Base-by-base conservation (phyloP, 805 yeast genomes). In the Lipomyces mesembrius region DNA sequence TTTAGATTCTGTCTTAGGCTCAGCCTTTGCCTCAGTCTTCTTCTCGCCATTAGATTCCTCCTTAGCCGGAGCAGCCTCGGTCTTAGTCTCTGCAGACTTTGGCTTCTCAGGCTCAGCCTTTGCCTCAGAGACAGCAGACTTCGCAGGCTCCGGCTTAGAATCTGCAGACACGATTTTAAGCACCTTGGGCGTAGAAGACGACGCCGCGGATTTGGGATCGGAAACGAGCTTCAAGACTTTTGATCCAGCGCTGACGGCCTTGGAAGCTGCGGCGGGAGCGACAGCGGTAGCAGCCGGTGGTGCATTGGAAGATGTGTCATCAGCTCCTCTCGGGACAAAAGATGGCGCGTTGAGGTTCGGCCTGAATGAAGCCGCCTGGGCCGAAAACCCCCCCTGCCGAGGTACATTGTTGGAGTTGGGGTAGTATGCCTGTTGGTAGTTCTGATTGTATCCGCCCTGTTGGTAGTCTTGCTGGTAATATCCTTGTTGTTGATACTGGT, bases 21-120 rank as follows among this genome's bases (percentile, higher is more conserved):
- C 63, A 37, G 52, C 65, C 54, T 59, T 57, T 46, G 60, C 34
- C 52, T 32, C 65, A 29, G 35, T 51, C 34, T 60, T 60, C 35
- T 34, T 56, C 34, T 35, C 63, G 39, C 49, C 49, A n/a, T 22
- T 29, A 22, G 55, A 20, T 34, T 52, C n/a, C 34, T 25, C 55
- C 29, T 11, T 11, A 2, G n/a, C 37, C 20, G 64, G 54, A 32
- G 22, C 60, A 12, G 49, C 34, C 37, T 22, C 57, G 37, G 12
- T 4, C n/a, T 46, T n/a, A 4, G 55, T 76, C 88, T 88, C 77
- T 89, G 83, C 59, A 87, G 85, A 75, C 82, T 87, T 72, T 14
- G 72, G 62, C 57, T 62, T 64, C 11, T 67, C 57, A 11, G 74
- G 64, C 11, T 68, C 63, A 25, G 64, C 52, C 53, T 39, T 51